Percentiles rank a stretch among this genome's conserved stretches.
phyloP scores from a whole-genome alignment of 768 basidiomycete genomes.

The Rhizopogon vesiculosus region DNA sequence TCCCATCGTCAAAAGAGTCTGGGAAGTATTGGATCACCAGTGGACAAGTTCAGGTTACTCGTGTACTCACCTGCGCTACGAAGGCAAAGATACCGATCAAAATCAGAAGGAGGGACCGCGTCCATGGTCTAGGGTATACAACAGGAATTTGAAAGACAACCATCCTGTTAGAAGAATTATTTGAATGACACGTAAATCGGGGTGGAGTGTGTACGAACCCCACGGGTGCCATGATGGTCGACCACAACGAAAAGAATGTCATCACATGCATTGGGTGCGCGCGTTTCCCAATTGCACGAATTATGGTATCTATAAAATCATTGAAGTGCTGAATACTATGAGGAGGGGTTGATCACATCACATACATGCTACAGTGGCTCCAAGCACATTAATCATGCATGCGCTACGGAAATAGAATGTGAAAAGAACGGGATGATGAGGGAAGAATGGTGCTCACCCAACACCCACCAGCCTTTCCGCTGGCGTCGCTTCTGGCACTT shows the following conservation, averaged over 20 bases:
- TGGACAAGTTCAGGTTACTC: not conserved
- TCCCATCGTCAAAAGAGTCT: constrained; percentile 57
- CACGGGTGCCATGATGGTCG: constrained; percentile 27
- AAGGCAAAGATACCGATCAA: constrained; percentile 12
- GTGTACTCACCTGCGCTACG: constrained; percentile 11
- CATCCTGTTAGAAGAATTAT: constrained; percentile 9
- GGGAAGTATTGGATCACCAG: not conserved
- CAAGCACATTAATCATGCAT: constrained; percentile 58
- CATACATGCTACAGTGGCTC: constrained; percentile 67
- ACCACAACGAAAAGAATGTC: constrained; percentile 59
- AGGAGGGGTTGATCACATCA: not conserved
- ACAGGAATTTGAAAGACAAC: not conserved
- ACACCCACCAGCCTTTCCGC: constrained; percentile 54
- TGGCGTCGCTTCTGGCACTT: constrained; percentile 14
- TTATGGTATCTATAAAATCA: constrained; percentile 36
- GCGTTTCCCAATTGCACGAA: constrained; percentile 69
- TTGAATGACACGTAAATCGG: not conserved
- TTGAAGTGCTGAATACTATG: not conserved
- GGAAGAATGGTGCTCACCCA: constrained; percentile 29
- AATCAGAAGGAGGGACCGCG: constrained; percentile 11
- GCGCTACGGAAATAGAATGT: constrained; percentile 34
- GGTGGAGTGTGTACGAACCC: constrained; percentile 2
- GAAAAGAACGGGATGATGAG: not conserved
- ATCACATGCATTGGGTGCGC: constrained; percentile 75
- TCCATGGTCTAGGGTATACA: constrained; percentile 15